Evolutionary conservation across 352 stramenopile species (phyloP).

Genomic region (Globisporangium yorkense): DNA sequence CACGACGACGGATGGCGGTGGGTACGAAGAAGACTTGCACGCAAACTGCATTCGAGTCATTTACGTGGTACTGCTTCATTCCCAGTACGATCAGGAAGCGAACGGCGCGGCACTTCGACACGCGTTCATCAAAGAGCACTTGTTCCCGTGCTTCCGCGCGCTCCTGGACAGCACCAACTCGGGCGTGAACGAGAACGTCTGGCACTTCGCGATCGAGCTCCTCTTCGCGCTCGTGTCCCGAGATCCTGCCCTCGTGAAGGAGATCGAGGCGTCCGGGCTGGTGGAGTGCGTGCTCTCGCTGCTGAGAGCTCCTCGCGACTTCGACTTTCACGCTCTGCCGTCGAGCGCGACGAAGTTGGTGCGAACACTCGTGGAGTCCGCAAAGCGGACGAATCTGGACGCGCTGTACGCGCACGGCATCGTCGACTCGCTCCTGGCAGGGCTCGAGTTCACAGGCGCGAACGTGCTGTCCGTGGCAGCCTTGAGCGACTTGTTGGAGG

Average conservation of each 20-base stretch:
- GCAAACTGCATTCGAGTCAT: slow-evolving; percentile 49
- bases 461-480: slow-evolving; percentile 5
- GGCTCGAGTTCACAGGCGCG: slow-evolving; percentile 19
- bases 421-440: slow-evolving; percentile 16
- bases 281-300: slow-evolving; percentile 23
- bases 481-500: slow-evolving; percentile 25
- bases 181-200: slow-evolving; percentile 34
- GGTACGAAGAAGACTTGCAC: slow-evolving; percentile 18
- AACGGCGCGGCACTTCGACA: slow-evolving; percentile 19
- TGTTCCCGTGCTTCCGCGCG: slow-evolving; percentile 34
- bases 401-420: slow-evolving; percentile 32
- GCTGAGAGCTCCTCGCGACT: slow-evolving; percentile 21
- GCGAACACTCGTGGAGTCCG: slow-evolving; percentile 23
- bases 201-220: slow-evolving; percentile 43
- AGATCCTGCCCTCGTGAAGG: slow-evolving; percentile 23
- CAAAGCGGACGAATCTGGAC: slow-evolving; percentile 7
- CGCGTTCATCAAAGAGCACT: slow-evolving; percentile 33
- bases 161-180: slow-evolving; percentile 12
- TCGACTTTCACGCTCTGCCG: slow-evolving; percentile 21
- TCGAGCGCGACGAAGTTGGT: slow-evolving; percentile 29
- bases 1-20: background rate
- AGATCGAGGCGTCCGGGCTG: slow-evolving; percentile 16
- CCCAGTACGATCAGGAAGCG: slow-evolving; percentile 20
- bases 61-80: slow-evolving; percentile 44
- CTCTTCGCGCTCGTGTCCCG: slow-evolving; percentile 36